These are phyloP conservation scores for Populus pruinosa DNA, from an alignment of 345 rosid genomes.

Conservation along the genomic window DNA sequence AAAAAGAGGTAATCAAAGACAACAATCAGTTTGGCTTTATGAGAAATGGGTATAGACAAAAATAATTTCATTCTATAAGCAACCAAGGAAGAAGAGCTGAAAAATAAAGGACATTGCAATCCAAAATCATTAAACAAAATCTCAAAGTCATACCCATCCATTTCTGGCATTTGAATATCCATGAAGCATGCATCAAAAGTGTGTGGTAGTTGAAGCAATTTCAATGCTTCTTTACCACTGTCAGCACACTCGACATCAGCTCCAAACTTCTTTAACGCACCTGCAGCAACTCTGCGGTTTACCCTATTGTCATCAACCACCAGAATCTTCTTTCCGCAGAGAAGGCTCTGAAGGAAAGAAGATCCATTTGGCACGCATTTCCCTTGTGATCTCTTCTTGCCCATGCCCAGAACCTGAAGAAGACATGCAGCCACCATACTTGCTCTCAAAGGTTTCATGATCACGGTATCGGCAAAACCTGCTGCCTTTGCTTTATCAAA, in stretches of 20 bases:
- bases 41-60: background rate
- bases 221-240: slow-evolving; percentile 78
- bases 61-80: background rate
- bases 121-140: background rate
- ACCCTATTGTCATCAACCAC: slow-evolving; percentile 92
- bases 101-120: background rate
- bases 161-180: slow-evolving; percentile 99
- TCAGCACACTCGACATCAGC: slow-evolving; percentile 84
- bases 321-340: slow-evolving; percentile 72
- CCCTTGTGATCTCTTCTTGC: slow-evolving; percentile 56
- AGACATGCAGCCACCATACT: slow-evolving; percentile 97
- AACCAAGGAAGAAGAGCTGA: background rate
- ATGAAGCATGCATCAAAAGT: slow-evolving; percentile 92
- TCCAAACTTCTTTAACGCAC: slow-evolving; percentile 91
- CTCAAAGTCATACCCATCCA: slow-evolving; percentile 74
- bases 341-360: slow-evolving; percentile 49
- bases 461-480: slow-evolving; percentile 85
- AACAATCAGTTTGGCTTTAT: background rate
- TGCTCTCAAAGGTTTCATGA: slow-evolving; percentile 92
- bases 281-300: slow-evolving; percentile 90
- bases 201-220: slow-evolving; percentile 75
- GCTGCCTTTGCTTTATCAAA: slow-evolving; percentile 67
- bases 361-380: slow-evolving; percentile 42
- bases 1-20: background rate
- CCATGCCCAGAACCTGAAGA: slow-evolving; percentile 69